These are phyloP conservation scores for Boletus vinaceobasis DNA, from an alignment of 768 basidiomycete genomes.

Conservation along the genomic window DNA sequence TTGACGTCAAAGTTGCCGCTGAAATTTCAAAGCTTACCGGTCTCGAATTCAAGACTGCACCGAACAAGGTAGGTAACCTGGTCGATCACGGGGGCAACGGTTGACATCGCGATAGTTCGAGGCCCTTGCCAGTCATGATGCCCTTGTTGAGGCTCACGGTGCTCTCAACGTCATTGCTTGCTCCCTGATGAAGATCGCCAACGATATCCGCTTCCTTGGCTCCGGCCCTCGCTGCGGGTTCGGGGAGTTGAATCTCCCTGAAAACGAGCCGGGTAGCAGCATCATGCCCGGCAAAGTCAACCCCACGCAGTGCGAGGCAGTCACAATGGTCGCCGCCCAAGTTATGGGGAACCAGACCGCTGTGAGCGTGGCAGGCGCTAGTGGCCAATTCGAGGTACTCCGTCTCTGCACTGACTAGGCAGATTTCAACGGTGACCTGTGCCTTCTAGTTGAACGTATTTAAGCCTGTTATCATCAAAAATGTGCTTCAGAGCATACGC, in stretches of 20 bases:
- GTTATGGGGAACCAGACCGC: constrained; percentile 97
- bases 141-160: constrained; percentile 95
- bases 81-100: background rate
- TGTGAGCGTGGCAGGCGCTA: constrained; percentile 89
- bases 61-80: constrained; percentile 77
- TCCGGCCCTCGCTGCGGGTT: constrained; percentile 98
- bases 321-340: constrained; percentile 98
- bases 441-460: constrained; percentile 87
- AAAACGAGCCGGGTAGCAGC: constrained; percentile 98
- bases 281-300: constrained; percentile 99
- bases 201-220: constrained; percentile 96
- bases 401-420: constrained; percentile 3
- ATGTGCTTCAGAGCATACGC: constrained; percentile 93
- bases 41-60: constrained; percentile 89
- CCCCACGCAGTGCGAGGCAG: constrained; percentile 97
- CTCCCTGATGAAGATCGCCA: constrained; percentile 98
- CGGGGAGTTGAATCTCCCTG: constrained; percentile 90
- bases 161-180: constrained; percentile 96
- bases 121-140: constrained; percentile 96
- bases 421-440: constrained; percentile 8
- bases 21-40: constrained; percentile 93
- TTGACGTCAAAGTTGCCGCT: constrained; percentile 89
- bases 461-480: constrained; percentile 99
- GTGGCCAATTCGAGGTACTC: constrained; percentile 92
- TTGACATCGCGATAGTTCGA: constrained; percentile 66